A percentile compares a stretch with the other conserved stretches of the same genome.
Evolutionary conservation across 805 yeast species (phyloP).

Genomic region (Metschnikowia arizonensis): DNA sequence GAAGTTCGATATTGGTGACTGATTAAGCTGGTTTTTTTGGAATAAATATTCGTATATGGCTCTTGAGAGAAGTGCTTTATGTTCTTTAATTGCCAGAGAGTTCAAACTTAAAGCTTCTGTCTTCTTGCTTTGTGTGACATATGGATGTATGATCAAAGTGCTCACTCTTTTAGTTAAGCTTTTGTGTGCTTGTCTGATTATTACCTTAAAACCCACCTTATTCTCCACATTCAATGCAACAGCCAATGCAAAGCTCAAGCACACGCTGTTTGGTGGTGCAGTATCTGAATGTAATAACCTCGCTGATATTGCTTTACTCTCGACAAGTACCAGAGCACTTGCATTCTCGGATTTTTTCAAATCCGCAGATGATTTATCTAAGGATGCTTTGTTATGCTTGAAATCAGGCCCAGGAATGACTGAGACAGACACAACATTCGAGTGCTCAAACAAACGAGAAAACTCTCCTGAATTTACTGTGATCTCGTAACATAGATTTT

Average conservation of each 20-base stretch:
- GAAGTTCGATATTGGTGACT: constrained; percentile 46
- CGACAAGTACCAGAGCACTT: constrained; percentile 20
- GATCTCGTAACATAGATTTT: constrained; percentile 34
- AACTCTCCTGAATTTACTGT: constrained; percentile 42
- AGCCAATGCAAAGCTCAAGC: constrained; percentile 51
- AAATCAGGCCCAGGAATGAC: constrained; percentile 48
- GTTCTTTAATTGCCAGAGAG: constrained; percentile 28
- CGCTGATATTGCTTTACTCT: constrained; percentile 48
- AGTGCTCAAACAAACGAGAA: constrained; percentile 28
- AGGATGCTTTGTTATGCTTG: constrained; percentile 17
- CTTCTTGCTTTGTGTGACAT: constrained; percentile 41
- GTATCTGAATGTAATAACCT: constrained; percentile 37
- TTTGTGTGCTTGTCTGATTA: constrained; percentile 44
- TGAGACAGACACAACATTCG: constrained; percentile 48
- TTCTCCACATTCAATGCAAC: constrained; percentile 51
- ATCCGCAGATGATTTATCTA: constrained; percentile 2
- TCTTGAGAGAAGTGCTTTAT: constrained; percentile 17
- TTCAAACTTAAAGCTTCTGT: constrained; percentile 26
- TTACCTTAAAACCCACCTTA: constrained; percentile 49
- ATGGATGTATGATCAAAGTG: constrained; percentile 51
- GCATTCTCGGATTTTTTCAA: constrained; percentile 12
- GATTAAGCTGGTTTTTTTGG: constrained; percentile 17
- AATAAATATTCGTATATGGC: constrained; percentile 20
- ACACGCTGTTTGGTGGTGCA: constrained; percentile 40
- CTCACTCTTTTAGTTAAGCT: constrained; percentile 36